phyloP scores from a whole-genome alignment of 108 stramenopile genomes.

The Schizochytrium sp. region DNA sequence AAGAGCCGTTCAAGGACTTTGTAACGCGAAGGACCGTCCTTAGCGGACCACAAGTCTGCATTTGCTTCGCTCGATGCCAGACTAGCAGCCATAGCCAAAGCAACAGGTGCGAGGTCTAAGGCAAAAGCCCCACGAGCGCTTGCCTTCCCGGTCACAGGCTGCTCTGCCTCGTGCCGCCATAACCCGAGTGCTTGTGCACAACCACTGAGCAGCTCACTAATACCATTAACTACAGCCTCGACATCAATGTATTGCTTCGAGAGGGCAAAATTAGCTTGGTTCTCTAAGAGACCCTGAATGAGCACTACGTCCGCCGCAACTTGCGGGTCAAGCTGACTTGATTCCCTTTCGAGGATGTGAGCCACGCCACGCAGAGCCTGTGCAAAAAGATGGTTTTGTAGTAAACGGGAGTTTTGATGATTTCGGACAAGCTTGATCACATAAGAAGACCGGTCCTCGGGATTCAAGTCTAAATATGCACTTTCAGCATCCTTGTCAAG shows the following conservation, averaged over 20 bases:
- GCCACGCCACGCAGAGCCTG: conserved; percentile 22
- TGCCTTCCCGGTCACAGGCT: neutral
- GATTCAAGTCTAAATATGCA: neutral
- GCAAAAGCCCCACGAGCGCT: neutral
- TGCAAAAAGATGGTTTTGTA: neutral
- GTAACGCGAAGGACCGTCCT: neutral
- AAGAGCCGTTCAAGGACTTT: conserved; percentile 36
- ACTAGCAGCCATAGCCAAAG: conserved; percentile 47
- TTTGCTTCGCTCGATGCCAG: conserved; percentile 37
- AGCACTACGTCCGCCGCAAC: neutral
- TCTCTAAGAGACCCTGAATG: conserved; percentile 4
- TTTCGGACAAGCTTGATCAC: neutral
- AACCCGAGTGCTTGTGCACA: conserved; percentile 47
- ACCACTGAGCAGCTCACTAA: neutral
- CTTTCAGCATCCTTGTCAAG: too few relatives aligned
- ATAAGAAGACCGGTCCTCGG: neutral
- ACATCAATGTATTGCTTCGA: neutral
- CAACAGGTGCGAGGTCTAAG: neutral
- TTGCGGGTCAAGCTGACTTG: neutral
- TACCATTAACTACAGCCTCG: neutral
- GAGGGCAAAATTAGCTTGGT: neutral
- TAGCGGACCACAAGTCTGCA: neutral
- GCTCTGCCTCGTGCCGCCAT: neutral
- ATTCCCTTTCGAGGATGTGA: neutral
- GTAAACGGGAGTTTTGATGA: neutral